A percentile compares a stretch with the other conserved stretches of the same genome.
Evolutionary conservation across 2,329 filamentous ascomycete genomes (phyloP).

Genomic region (Fonsecaea pedrosoi): DNA sequence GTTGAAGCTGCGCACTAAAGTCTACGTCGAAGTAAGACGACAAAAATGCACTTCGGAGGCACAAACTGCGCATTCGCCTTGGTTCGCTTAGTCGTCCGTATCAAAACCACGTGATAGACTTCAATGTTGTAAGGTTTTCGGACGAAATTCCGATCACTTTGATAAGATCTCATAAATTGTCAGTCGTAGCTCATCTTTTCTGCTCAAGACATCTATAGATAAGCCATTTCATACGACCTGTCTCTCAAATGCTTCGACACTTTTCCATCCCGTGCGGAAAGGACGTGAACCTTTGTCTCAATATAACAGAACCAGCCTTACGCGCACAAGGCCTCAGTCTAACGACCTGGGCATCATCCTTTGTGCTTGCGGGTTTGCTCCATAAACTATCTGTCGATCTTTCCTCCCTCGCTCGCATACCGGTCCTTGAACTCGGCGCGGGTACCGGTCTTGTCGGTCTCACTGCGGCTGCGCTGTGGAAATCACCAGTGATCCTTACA

Average conservation of each 20-base stretch:
- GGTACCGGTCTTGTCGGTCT: constrained; percentile 89
- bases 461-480: constrained; percentile 76
- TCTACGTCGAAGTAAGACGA: neutral
- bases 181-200: neutral
- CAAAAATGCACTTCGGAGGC: neutral
- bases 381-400: constrained; percentile 42
- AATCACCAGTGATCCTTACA: constrained; percentile 72
- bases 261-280: constrained; percentile 63
- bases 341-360: constrained; percentile 95
- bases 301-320: constrained; percentile 82
- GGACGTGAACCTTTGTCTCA: constrained; percentile 64
- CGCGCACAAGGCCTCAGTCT: constrained; percentile 86
- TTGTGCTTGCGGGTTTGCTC: constrained; percentile 79
- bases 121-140: neutral
- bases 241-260: constrained; percentile 58
- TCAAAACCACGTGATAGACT: neutral
- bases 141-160: neutral
- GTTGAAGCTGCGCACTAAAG: constrained; percentile 6
- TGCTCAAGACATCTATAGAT: neutral
- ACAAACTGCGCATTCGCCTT: neutral
- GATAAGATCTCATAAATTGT: neutral
- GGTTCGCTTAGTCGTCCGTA: neutral
- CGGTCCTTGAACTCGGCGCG: constrained; percentile 78
- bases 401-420: constrained; percentile 14
- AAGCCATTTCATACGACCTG: neutral